Evolutionary conservation across 305 asterid species (phyloP).

Genomic region (Fraxinus nigra): DNA sequence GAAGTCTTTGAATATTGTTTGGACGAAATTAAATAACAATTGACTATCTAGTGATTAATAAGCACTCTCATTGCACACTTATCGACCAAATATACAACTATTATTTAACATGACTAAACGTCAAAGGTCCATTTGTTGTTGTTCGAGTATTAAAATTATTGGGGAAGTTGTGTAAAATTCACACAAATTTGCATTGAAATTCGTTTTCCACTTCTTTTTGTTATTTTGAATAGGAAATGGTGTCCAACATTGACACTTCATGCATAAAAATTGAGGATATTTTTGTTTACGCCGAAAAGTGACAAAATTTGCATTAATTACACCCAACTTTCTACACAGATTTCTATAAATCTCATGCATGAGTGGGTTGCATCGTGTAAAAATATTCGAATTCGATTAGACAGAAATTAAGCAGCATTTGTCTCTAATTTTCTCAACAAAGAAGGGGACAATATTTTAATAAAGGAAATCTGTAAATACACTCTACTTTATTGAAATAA

Average conservation of each 20-base stretch:
- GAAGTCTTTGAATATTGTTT: not conserved
- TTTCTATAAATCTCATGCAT: conserved; percentile 19
- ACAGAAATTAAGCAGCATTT: not conserved
- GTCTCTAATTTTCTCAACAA: not conserved
- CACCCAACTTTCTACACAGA: conserved; percentile 23
- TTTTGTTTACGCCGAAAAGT: conserved; percentile 21
- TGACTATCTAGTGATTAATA: too few relatives aligned
- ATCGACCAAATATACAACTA: too few relatives aligned
- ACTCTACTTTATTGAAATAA: not conserved
- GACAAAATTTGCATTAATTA: conserved; percentile 33
- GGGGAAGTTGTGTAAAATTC: not conserved
- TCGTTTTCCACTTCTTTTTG: not conserved
- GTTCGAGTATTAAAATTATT: not conserved
- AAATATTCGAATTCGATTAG: not conserved
- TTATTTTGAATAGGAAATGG: conserved; percentile 10
- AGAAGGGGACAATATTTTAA: not conserved
- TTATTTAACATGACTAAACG: not conserved
- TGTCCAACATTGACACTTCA: conserved; percentile 14
- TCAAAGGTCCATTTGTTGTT: too few relatives aligned
- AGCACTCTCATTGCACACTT: too few relatives aligned
- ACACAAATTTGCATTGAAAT: not conserved
- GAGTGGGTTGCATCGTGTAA: not conserved
- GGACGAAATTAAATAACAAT: too few relatives aligned
- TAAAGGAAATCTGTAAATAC: not conserved
- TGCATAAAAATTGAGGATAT: conserved; percentile 23